Evolutionary conservation across 1,284 basidiomycete species (phyloP).

Genomic region (Athelia sp.): DNA sequence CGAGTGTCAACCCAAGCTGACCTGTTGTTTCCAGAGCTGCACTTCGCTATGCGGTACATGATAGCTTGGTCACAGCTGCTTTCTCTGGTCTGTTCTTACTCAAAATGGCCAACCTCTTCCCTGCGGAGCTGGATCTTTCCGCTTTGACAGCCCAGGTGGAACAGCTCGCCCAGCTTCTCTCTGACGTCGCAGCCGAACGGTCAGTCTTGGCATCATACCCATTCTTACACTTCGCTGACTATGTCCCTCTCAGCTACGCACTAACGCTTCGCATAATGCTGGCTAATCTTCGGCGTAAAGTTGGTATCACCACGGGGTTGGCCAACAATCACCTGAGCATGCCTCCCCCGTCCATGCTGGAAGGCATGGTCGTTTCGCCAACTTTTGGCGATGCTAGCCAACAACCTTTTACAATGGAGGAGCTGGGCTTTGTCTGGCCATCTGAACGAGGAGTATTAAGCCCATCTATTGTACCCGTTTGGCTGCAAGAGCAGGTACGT

Average conservation of each 20-base stretch:
- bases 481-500: constrained; percentile 77
- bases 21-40: constrained; percentile 50
- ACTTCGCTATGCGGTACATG: constrained; percentile 86
- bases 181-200: constrained; percentile 86
- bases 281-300: constrained; percentile 80
- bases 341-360: constrained; percentile 45
- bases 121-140: constrained; percentile 70
- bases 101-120: constrained; percentile 88
- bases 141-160: constrained; percentile 78
- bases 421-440: constrained; percentile 77
- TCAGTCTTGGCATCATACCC: constrained; percentile 19
- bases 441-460: constrained; percentile 70
- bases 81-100: constrained; percentile 91
- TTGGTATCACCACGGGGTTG: constrained; percentile 60
- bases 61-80: constrained; percentile 86
- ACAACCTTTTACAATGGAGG: constrained; percentile 73
- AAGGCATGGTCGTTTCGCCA: constrained; percentile 52
- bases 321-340: constrained; percentile 42
- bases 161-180: constrained; percentile 76
- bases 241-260: constrained; percentile 63
- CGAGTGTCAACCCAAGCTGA: background rate
- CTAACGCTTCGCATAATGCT: constrained; percentile 88
- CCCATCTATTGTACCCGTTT: constrained; percentile 71
- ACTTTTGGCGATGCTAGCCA: constrained; percentile 57
- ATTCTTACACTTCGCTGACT: constrained; percentile 12